Evolutionary conservation across 352 stramenopile genomes (phyloP), one percentile per base, ranked within the genome.

Genomic region (Globisporangium yorkense): DNA sequence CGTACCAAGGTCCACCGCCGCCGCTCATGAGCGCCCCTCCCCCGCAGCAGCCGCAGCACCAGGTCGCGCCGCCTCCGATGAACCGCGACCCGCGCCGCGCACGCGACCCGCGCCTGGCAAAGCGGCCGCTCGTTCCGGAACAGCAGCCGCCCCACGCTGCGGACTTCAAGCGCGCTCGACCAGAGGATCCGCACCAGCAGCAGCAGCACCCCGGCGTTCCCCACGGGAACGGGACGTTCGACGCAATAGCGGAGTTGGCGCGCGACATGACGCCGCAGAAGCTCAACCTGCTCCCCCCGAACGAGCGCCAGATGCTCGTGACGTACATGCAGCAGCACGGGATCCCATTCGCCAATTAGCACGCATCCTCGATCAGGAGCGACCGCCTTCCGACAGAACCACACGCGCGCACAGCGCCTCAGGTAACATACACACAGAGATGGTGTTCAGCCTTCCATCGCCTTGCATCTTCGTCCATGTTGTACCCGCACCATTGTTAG

Each of bases 241-340:
- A 85, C 35, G 75, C 67, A 41, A 86, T 91, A 47, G 75, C 80
- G 0, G 80, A 88, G 52, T 75, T 92, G 16, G 81, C 84, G 46
- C 74, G 77, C 4, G 80, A 88, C 61, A 93, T 92, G 79, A 93
- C 81, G 16, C 79, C 80, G 24, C 71, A 92, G 56, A 90, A 93
- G 65, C 65, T 93, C 41, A 75, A 89, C 56, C 75, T 92, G 72
- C 68, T 93, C 29, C 77, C 79, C 6, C 80, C 81, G 8, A 85
- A 88, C 56, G 84, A 93, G 64, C 68, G 81, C 31, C 81, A 93
- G 57, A 86, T 93, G 57, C 54, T 93, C 41, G 45, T 91, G 49
- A 66, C 63, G 39, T 93, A 89, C 65, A 93, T 93, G 84, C 75
- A 92, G 66, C 81, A 91, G 67, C 78, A 92, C 55, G 79, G 80